Conservation (phyloP, 1,284 basidiomycete genomes). For the Melampsora abietis-canadensis region DNA sequence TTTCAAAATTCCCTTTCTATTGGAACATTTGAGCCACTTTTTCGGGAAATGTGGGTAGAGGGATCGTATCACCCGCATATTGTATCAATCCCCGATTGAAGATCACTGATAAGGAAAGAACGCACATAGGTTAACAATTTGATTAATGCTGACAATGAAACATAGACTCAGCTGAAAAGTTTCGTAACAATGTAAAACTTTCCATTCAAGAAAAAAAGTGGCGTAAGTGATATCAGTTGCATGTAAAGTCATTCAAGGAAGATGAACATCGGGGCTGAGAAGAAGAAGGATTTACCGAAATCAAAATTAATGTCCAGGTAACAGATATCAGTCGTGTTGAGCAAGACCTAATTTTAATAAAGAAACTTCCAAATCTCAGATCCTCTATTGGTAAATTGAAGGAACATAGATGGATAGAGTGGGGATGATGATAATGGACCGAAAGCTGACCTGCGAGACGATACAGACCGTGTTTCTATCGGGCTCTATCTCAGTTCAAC, state of each 20-base stretch:
- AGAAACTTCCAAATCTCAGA: slow-evolving; percentile 10
- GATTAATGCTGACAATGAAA: not conserved
- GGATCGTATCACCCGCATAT: slow-evolving; percentile 6
- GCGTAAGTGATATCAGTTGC: not conserved
- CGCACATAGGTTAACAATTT: not conserved
- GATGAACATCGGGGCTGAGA: slow-evolving; percentile 4
- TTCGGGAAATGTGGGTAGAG: not conserved
- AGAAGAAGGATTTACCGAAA: slow-evolving; percentile 5
- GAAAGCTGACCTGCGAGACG: slow-evolving; percentile 7
- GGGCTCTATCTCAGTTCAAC: slow-evolving; percentile 8
- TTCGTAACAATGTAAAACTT: not conserved
- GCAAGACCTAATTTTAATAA: slow-evolving; percentile 4
- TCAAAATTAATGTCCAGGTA: slow-evolving; percentile 1
- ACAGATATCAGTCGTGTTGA: not conserved
- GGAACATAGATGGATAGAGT: slow-evolving; percentile 4
- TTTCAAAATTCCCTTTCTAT: not conserved
- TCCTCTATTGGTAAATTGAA: slow-evolving; percentile 4
- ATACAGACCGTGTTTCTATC: slow-evolving; percentile 4
- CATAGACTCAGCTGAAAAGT: not conserved
- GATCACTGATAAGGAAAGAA: not conserved
- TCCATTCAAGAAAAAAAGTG: not conserved
- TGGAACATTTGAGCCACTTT: slow-evolving; percentile 5
- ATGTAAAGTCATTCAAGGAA: not conserved
- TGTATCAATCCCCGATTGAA: slow-evolving; percentile 1
- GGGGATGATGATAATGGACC: not conserved